Percentiles rank a stretch among this genome's conserved stretches.
Evolutionary conservation across 345 rosid species (phyloP).

Genomic region (Moricandia arvensis): DNA sequence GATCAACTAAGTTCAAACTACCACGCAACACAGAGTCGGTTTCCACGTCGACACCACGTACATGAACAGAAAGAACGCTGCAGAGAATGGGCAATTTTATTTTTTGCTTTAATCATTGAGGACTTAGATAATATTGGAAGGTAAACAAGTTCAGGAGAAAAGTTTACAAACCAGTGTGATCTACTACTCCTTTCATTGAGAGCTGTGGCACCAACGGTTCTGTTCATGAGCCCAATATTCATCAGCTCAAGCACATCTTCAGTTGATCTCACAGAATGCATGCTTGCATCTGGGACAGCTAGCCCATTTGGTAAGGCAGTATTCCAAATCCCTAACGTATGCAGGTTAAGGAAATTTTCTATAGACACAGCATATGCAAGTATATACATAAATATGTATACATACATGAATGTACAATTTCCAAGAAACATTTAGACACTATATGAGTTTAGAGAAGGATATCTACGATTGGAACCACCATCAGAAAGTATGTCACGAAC

Average conservation of each 20-base stretch:
- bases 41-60: slow-evolving; percentile 68
- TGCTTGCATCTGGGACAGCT: slow-evolving; percentile 97
- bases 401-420: background rate
- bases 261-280: slow-evolving; percentile 78
- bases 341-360: slow-evolving; percentile 63
- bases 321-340: slow-evolving; percentile 98
- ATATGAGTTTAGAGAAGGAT: slow-evolving; percentile 55
- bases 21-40: slow-evolving; percentile 75
- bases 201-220: slow-evolving; percentile 90
- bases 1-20: slow-evolving; percentile 86
- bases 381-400: background rate
- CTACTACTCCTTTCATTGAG: slow-evolving; percentile 96
- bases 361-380: background rate
- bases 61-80: slow-evolving; percentile 96
- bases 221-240: slow-evolving; percentile 77
- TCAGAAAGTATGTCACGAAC: slow-evolving; percentile 87
- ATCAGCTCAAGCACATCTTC: slow-evolving; percentile 83
- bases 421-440: slow-evolving; percentile 8
- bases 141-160: background rate
- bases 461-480: slow-evolving; percentile 71
- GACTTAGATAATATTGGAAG: background rate
- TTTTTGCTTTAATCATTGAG: background rate
- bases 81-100: slow-evolving; percentile 29
- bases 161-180: slow-evolving; percentile 78
- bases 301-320: slow-evolving; percentile 92